These are phyloP conservation scores for Groenewaldozyma salmanticensis DNA, from an alignment of 805 yeast species.

Conservation along the genomic window DNA sequence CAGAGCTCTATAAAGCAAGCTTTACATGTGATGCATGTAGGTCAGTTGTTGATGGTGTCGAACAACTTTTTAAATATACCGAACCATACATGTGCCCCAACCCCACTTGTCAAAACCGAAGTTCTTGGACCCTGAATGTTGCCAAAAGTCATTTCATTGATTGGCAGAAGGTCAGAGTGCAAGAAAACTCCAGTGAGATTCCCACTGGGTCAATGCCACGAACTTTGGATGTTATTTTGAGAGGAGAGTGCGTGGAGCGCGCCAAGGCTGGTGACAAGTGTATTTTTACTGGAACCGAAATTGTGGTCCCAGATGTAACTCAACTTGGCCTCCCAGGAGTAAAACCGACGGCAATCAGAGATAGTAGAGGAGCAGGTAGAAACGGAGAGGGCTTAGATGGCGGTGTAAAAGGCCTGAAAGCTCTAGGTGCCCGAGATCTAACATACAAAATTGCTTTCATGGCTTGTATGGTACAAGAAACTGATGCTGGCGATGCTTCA, in stretches of 20 bases:
- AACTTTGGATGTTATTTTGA: conserved; percentile 79
- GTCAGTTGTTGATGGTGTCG: conserved; percentile 78
- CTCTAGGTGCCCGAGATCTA: conserved; percentile 90
- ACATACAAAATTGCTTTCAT: conserved; percentile 86
- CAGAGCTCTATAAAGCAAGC: conserved; percentile 78
- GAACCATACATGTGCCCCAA: conserved; percentile 90
- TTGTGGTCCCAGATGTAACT: conserved; percentile 88
- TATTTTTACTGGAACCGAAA: conserved; percentile 86
- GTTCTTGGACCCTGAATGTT: conserved; percentile 75
- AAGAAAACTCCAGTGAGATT: conserved; percentile 91
- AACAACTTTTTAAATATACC: conserved; percentile 86
- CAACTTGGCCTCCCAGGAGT: conserved; percentile 94
- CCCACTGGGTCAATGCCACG: conserved; percentile 99
- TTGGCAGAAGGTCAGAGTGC: conserved; percentile 95
- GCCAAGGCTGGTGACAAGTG: conserved; percentile 98
- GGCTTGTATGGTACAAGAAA: conserved; percentile 81
- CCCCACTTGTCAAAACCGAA: conserved; percentile 79
- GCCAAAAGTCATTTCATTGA: conserved; percentile 81
- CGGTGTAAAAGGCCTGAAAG: conserved; percentile 80
- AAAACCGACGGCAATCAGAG: conserved; percentile 73
- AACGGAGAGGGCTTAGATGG: conserved; percentile 61
- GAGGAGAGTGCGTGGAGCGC: conserved; percentile 91
- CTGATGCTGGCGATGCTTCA: conserved; percentile 29
- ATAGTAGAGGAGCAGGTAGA: conserved; percentile 45
- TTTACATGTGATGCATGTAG: conserved; percentile 86